Conservation (phyloP, 116 monocot species). For the Phalaenopsis hybrid region DNA sequence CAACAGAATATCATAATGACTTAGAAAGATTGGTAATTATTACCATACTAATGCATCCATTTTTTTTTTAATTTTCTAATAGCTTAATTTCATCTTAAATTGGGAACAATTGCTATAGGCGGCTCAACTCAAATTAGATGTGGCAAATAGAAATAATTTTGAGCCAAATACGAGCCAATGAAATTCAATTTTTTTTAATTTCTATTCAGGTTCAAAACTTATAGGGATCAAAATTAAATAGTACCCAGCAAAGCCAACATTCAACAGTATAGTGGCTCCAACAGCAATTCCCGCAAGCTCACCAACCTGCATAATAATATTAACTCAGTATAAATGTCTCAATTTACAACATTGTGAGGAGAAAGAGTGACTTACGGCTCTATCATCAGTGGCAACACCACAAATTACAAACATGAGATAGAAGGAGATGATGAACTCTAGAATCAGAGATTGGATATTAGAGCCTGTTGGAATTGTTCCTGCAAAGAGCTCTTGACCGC, state of each 20-base stretch:
- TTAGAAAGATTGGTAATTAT: not conserved
- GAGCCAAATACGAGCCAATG: too few relatives aligned
- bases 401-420: constrained; percentile 99
- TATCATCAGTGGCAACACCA: constrained; percentile 85
- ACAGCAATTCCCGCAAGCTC: constrained; percentile 88
- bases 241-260: constrained; percentile 78
- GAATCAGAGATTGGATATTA: constrained; percentile 49
- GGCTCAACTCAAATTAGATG: too few relatives aligned
- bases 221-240: not conserved
- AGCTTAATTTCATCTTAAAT: too few relatives aligned
- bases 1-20: not conserved
- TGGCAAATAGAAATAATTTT: too few relatives aligned
- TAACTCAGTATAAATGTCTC: not conserved
- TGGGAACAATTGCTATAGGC: too few relatives aligned
- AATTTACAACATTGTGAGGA: not conserved
- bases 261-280: constrained; percentile 69
- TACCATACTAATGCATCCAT: too few relatives aligned
- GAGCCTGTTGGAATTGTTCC: constrained; percentile 67
- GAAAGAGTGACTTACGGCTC: constrained; percentile 42
- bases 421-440: constrained; percentile 92
- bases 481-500: constrained; percentile 32
- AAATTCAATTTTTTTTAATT: too few relatives aligned
- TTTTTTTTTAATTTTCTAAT: too few relatives aligned
- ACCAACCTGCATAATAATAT: constrained; percentile 55
- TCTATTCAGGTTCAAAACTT: too few relatives aligned